These are phyloP conservation scores for Stenocarpella maydis DNA, from an alignment of 2,329 filamentous ascomycete species.

Conservation along the genomic window DNA sequence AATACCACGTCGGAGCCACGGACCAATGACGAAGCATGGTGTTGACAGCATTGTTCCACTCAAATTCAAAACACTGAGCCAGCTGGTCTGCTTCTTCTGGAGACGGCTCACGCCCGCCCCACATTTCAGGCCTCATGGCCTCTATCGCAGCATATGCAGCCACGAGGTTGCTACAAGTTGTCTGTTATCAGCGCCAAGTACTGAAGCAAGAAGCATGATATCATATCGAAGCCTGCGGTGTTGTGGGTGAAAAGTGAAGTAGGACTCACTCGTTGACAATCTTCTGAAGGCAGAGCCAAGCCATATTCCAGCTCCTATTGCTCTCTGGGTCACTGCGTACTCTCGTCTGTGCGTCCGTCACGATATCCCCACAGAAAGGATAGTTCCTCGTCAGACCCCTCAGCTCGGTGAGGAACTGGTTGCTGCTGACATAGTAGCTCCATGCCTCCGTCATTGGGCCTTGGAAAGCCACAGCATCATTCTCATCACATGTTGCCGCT, in stretches of 20 bases:
- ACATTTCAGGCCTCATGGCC: conserved; percentile 72
- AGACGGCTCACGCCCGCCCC: conserved; percentile 67
- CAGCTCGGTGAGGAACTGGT: conserved; percentile 75
- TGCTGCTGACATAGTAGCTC: conserved; percentile 75
- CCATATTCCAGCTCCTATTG: conserved; percentile 78
- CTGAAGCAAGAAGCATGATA: not conserved
- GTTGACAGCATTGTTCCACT: conserved; percentile 72
- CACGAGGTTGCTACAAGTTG: conserved; percentile 61
- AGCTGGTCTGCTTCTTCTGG: conserved; percentile 65
- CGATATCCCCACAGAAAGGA: conserved; percentile 70
- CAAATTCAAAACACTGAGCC: conserved; percentile 67
- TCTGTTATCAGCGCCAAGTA: not conserved
- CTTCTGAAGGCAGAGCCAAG: conserved; percentile 75
- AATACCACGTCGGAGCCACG: conserved; percentile 64
- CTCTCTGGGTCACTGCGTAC: conserved; percentile 71
- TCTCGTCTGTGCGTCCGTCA: conserved; percentile 70
- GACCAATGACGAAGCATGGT: conserved; percentile 77
- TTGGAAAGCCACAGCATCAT: conserved; percentile 66
- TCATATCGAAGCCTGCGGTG: not conserved
- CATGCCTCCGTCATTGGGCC: conserved; percentile 75
- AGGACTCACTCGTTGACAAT: conserved; percentile 70
- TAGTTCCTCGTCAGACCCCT: conserved; percentile 72
- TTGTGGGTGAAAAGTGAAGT: not conserved
- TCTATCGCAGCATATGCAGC: conserved; percentile 67
- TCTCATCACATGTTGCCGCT: conserved; percentile 65